phyloP scores from a whole-genome alignment of 2,329 filamentous ascomycete species.

The Ophiostoma sp. region DNA sequence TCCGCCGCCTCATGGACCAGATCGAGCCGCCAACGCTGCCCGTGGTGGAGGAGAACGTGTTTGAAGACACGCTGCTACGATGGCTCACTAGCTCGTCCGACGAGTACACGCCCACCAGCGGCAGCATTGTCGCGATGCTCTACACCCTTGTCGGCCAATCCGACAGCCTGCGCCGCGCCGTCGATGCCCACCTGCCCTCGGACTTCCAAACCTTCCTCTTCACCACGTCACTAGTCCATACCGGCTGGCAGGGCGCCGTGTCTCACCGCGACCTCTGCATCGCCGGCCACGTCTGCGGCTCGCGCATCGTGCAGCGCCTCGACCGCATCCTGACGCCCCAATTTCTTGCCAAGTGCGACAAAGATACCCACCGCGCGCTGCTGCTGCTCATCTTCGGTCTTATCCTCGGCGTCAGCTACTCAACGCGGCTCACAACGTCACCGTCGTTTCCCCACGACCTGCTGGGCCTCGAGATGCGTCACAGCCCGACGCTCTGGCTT shows the following conservation, averaged over 20 bases:
- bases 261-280: conserved; percentile 27
- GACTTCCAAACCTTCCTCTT: conserved; percentile 33
- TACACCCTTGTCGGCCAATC: conserved; percentile 29
- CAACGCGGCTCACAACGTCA: conserved; percentile 26
- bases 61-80: conserved; percentile 30
- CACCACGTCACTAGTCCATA: conserved; percentile 30
- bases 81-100: conserved; percentile 31
- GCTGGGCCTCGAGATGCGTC: conserved; percentile 29
- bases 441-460: conserved; percentile 27
- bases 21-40: conserved; percentile 21
- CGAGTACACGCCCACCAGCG: conserved; percentile 28
- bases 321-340: conserved; percentile 33
- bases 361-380: conserved; percentile 29
- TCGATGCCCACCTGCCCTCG: conserved; percentile 27
- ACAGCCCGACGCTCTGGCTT: conserved; percentile 33
- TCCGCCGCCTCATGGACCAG: conserved; percentile 23
- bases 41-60: conserved; percentile 18
- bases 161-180: conserved; percentile 24
- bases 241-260: conserved; percentile 26
- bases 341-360: conserved; percentile 28
- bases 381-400: conserved; percentile 32
- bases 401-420: conserved; percentile 31
- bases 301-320: conserved; percentile 31
- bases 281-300: conserved; percentile 30
- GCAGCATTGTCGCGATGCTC: conserved; percentile 31